Evolutionary conservation across 495 filamentous ascomycete species (phyloP), one percentile per base, ranked within the genome.

Genomic region (Talaromyces ruber): DNA sequence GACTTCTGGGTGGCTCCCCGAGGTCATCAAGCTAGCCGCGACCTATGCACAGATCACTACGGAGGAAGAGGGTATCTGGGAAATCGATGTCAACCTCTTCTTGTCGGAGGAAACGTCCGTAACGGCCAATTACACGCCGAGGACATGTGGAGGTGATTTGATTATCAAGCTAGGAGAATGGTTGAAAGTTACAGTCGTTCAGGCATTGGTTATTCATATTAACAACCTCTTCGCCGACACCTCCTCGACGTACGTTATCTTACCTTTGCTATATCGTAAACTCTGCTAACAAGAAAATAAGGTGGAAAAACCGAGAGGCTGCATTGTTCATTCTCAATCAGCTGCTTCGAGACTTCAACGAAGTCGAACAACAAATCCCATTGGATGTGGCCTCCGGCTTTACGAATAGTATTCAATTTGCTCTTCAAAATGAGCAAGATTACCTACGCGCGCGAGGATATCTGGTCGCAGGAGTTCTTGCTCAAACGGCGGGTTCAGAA

Each of bases 41-140:
- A 84, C 86, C 2, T 96, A 95, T 71, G 86, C 91, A n/a, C 91
- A 95, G 64, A 95, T 98, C 64, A 90, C 91, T 4, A 86, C 83
- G 12, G 94, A 98, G 70, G 95, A 98, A 68, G 90, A 95, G 72
- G 90, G 88, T 7, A 76, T 98, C 28, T 98, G 94, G 94, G 91
- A 98, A 61, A 87, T 97, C 62, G 94, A 98, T 73, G 86, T 96
- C 59, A 98, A 95, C 54, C 81, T 98, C 1, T 98, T 95, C 73
- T 81, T 98, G 28, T 92, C 92, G 0, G 94, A 98, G 68, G 94
- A 98, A 73, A 93, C 90, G 2, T 91, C 91, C 12, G 87, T 97
- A 55, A 96, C 92, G n/a, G 88, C 93, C 25, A 97, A 98, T 69
- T 98, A 97, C 71, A 96, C 93, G 2, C 89, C 94, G 28, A 83